These are phyloP conservation scores for Leccinum cinnamomeum DNA, from an alignment of 1,284 basidiomycete genomes.

Conservation along the genomic window DNA sequence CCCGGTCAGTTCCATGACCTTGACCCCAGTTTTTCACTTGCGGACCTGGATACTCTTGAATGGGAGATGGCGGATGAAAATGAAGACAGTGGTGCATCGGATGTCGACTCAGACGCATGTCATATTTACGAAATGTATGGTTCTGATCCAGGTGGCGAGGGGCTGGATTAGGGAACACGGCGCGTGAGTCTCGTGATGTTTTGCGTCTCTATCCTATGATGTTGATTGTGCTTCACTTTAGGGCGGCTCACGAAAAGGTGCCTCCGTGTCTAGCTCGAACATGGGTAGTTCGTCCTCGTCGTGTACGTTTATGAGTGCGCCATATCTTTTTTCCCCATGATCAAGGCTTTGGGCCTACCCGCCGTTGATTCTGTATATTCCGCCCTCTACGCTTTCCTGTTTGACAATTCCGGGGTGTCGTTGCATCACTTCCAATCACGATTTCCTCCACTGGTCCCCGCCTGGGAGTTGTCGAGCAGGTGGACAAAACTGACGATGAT, in stretches of 20 bases:
- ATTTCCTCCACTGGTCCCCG: background rate
- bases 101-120: background rate
- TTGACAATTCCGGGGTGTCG: background rate
- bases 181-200: background rate
- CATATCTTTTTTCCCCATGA: background rate
- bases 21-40: background rate
- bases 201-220: background rate
- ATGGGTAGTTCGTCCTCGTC: background rate
- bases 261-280: background rate
- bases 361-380: background rate
- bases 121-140: background rate
- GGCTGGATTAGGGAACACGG: background rate
- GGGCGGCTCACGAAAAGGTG: background rate
- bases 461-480: background rate
- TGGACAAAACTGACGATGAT: background rate
- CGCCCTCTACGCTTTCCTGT: background rate
- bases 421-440: background rate
- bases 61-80: background rate
- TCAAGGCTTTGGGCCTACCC: background rate
- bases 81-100: background rate
- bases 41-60: background rate
- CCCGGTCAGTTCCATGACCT: background rate
- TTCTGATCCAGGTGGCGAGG: background rate
- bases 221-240: background rate
- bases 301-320: too few species aligned